These are phyloP conservation scores for Physcomitrium patens DNA, from an alignment of 225 moss, liverwort and hornwort species.

Conservation along the genomic window DNA sequence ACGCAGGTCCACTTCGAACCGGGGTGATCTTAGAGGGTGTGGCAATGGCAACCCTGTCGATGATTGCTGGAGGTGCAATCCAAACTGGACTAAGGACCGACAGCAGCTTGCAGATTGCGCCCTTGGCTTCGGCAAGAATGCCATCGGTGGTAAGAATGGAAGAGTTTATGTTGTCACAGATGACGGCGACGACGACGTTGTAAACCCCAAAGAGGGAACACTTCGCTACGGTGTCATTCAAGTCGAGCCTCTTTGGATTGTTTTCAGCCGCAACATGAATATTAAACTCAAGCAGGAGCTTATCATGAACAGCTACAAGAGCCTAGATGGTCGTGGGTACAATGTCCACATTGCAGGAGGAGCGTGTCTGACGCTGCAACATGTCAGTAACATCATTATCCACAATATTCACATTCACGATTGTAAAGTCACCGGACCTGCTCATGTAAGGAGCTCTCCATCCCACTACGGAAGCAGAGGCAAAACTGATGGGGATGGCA, in stretches of 20 bases:
- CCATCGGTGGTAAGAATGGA: conserved; percentile 43
- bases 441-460: conserved; percentile 39
- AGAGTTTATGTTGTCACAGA: conserved; percentile 35
- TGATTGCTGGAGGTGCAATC: conserved; percentile 47
- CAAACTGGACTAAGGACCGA: conserved; percentile 36
- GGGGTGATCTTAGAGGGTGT: conserved; percentile 41
- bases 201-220: conserved; percentile 32
- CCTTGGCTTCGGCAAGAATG: conserved; percentile 46
- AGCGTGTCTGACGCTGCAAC: conserved; percentile 26
- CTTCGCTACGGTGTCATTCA: conserved; percentile 37
- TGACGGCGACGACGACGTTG: conserved; percentile 31
- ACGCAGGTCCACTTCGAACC: conserved; percentile 20
- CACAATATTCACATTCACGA: conserved; percentile 30
- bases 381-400: conserved; percentile 31
- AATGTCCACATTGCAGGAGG: conserved; percentile 35
- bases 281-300: conserved; percentile 51
- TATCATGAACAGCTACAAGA: conserved; percentile 54
- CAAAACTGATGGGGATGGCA: conserved; percentile 44
- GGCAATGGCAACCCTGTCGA: conserved; percentile 48
- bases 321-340: conserved; percentile 40
- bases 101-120: conserved; percentile 48
- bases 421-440: conserved; percentile 37
- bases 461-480: conserved; percentile 47
- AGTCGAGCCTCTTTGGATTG: conserved; percentile 34
- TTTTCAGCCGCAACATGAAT: conserved; percentile 41